Evolutionary conservation across 306 rosid genomes (phyloP), one percentile per base, ranked within the genome.

Genomic region (Sicyos baderoa): DNA sequence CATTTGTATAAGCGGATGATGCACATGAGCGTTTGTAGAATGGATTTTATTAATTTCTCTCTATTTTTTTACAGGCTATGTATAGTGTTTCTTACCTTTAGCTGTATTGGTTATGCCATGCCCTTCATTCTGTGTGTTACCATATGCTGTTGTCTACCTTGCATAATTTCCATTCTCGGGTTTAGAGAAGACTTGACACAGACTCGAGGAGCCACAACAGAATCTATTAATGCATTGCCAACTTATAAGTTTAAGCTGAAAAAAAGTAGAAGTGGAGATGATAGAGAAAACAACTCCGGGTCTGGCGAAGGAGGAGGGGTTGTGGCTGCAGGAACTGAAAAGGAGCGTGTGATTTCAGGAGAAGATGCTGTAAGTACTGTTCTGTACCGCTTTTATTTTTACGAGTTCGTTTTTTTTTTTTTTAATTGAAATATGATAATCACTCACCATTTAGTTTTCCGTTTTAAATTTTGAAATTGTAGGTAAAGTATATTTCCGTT

Each of bases 71-170:
- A 85, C 93, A 89, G 98, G 88, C 80, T 93, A 81, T 93, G 98
- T 74, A 85, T 93, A 75, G 94, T 88, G 80, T 93, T 93, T 84
- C 94, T 93, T 72, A 86, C 93, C 80, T 84, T 93, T 76, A 86
- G 98, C 83, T 93, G 95, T 76, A 88, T 93, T 58, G 95, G 98
- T 66, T 93, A 93, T 79, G 98, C 98, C 10, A 93, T 93, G 98
- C 97, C 98, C 75, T 93, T 89, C 86, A 89, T 93, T 85, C 85
- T 93, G 74, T 93, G 98, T 75, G 93, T 93, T 76, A 89, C 98
- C 54, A 93, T 93, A 76, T 93, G 98, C 84, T 93, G 98, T 73
- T 93, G 98, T 78, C 93, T 93, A 68, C 97, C 98, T 25, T 93
- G 98, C 77, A 83, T 93, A 79, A 93, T 93, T 74, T 89, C 96